Evolutionary conservation across 352 stramenopile species (phyloP).

Genomic region (Phytopythium vexans): DNA sequence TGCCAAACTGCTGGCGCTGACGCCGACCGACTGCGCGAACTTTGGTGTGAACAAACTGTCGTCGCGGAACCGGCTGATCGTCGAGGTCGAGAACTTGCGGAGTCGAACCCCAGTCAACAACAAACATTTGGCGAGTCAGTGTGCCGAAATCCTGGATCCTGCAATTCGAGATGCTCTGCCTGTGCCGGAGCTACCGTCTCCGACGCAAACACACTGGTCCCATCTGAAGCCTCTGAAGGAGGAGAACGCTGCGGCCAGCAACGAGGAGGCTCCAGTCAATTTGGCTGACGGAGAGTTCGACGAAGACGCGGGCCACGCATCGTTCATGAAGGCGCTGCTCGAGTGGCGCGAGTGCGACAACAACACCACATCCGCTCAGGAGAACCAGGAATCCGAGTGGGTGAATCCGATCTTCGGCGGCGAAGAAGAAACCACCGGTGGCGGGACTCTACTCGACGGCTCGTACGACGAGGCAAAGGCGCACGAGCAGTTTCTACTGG

Average conservation of each 20-base stretch:
- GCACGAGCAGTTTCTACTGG: conserved; percentile 57
- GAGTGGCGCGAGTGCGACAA: conserved; percentile 62
- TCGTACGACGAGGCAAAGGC: conserved; percentile 70
- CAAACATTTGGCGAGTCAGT: not conserved
- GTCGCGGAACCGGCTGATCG: conserved; percentile 52
- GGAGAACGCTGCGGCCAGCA: conserved; percentile 7
- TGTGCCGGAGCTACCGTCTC: conserved; percentile 23
- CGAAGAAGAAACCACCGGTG: conserved; percentile 11
- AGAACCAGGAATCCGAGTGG: conserved; percentile 46
- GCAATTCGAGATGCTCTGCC: conserved; percentile 39
- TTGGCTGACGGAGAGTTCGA: conserved; percentile 73
- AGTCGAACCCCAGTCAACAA: not conserved
- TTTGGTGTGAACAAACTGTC: conserved; percentile 60
- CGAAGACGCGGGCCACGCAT: conserved; percentile 67
- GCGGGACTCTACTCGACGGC: conserved; percentile 50
- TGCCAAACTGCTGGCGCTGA: conserved; percentile 35
- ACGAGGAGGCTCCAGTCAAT: conserved; percentile 53
- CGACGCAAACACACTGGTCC: conserved; percentile 62
- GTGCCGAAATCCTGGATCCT: conserved; percentile 51
- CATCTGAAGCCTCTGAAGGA: conserved; percentile 57
- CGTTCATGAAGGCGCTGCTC: conserved; percentile 77
- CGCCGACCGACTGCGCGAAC: conserved; percentile 36
- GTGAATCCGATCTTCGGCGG: conserved; percentile 52
- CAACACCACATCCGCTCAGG: conserved; percentile 7
- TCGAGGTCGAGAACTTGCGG: conserved; percentile 49